phyloP scores from a whole-genome alignment of 2,329 filamentous ascomycete genomes.

The Aspergillus arachidicola region DNA sequence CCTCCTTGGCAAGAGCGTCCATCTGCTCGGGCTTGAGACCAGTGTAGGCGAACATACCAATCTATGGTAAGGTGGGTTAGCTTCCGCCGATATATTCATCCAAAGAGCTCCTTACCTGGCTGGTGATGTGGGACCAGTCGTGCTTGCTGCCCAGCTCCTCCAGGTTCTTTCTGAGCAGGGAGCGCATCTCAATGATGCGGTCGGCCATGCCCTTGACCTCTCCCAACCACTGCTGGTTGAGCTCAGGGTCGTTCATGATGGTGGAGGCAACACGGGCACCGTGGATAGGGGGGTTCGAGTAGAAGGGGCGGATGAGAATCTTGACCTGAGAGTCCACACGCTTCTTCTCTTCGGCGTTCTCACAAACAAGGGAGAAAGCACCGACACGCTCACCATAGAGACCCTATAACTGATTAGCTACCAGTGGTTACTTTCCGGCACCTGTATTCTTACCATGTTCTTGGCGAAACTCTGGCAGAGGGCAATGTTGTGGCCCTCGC shows the following conservation, averaged over 20 bases:
- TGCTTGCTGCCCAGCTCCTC: conserved; percentile 94
- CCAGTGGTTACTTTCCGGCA: neutral
- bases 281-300: conserved; percentile 98
- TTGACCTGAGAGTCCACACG: conserved; percentile 97
- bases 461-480: conserved; percentile 96
- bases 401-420: conserved; percentile 57
- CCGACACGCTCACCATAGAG: conserved; percentile 98
- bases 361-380: conserved; percentile 90
- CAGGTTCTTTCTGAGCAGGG: conserved; percentile 89
- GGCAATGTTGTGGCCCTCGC: conserved; percentile 84
- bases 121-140: conserved; percentile 99
- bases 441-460: conserved; percentile 76
- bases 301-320: conserved; percentile 93
- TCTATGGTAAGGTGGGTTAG: conserved; percentile 49
- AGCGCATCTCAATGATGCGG: conserved; percentile 98
- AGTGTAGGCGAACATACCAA: conserved; percentile 99
- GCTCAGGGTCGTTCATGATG: conserved; percentile 81
- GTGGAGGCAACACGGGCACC: conserved; percentile 90
- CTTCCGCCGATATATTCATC: neutral
- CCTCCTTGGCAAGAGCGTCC: conserved; percentile 85
- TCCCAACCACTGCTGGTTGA: conserved; percentile 91
- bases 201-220: conserved; percentile 99
- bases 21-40: conserved; percentile 90
- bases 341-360: conserved; percentile 86
- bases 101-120: conserved; percentile 56